Evolutionary conservation across 2,329 filamentous ascomycete species (phyloP).

Genomic region (Aspergillus neotritici): DNA sequence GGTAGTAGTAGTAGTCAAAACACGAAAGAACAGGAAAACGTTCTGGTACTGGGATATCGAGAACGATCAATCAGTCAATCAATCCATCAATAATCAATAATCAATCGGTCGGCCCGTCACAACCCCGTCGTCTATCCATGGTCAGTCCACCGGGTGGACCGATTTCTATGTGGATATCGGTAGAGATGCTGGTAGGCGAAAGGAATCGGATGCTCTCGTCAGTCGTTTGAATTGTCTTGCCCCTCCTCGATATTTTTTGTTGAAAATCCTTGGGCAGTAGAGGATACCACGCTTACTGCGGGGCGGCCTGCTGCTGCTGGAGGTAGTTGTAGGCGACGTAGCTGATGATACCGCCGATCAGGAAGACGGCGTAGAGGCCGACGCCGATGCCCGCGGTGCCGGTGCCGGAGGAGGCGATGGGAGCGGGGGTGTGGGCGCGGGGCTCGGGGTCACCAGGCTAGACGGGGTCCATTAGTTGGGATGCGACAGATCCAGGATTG

Average conservation of each 20-base stretch:
- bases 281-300: no score
- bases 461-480: constrained; percentile 2
- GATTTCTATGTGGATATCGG: no score
- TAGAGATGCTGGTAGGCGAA: no score
- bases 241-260: constrained; percentile 3
- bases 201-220: no score
- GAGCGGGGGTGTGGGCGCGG: constrained; percentile 51
- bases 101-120: no score
- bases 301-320: constrained; percentile 41
- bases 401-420: constrained; percentile 36
- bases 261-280: not conserved
- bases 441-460: constrained; percentile 71
- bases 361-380: constrained; percentile 72
- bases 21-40: no score
- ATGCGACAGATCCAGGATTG: not conserved
- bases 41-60: no score
- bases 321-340: constrained; percentile 84
- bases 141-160: no score
- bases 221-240: constrained; percentile 1
- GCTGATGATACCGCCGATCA: constrained; percentile 69
- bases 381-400: constrained; percentile 56
- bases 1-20: no score
- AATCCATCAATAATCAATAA: no score
- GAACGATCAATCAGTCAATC: no score
- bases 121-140: no score